Evolutionary conservation across 306 rosid genomes (phyloP), one percentile per base, ranked within the genome.

Genomic region (Ormosia emarginata): DNA sequence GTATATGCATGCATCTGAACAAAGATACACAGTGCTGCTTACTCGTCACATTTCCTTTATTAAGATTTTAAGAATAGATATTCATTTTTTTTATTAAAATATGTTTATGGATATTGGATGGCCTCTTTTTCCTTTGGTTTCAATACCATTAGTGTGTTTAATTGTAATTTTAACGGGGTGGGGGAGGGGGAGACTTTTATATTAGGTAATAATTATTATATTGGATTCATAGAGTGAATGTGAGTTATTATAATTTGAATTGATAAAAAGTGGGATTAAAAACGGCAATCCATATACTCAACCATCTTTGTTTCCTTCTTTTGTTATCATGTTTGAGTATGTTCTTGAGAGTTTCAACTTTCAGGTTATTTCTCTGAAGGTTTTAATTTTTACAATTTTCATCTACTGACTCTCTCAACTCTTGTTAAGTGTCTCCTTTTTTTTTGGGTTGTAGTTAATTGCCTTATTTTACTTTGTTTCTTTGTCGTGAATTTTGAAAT

Each of bases 401-500:
- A 24, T 56, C 29, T 18, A 41, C 57, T 74, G 67, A 46, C 34
- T 63, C 44, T 39, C 57, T 52, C 34, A 49, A 9, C 37, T 63
- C 36, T 63, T 52, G 18, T 43, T 44, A 33, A 70, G 12, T 59
- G 75, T 36, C 17, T 73, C 8, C 5, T 52, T 56, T 66, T 41
- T 15, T 53, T 37, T 32, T 12, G 24, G 32, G 36, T 78, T 41
- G 49, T 71, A 9, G n/a, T 58, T 75, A 52, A 29, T 24, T 63
- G 63, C 33, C 63, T 57, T 82, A 1, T 29, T 75, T 78, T 63
- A 24, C 34, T 77, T 74, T 78, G 64, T 70, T 64, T 57, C 8
- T 46, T 44, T 41, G 10, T 8, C 75, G 50, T 62, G 2, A 68
- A n/a, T 78, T 50, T 76, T 73, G 67, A 76, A 83, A 85, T 67